Evolutionary conservation across 139 green algal species (phyloP), one percentile per base, ranked within the genome.

Genomic region (Marvania coccoides): DNA sequence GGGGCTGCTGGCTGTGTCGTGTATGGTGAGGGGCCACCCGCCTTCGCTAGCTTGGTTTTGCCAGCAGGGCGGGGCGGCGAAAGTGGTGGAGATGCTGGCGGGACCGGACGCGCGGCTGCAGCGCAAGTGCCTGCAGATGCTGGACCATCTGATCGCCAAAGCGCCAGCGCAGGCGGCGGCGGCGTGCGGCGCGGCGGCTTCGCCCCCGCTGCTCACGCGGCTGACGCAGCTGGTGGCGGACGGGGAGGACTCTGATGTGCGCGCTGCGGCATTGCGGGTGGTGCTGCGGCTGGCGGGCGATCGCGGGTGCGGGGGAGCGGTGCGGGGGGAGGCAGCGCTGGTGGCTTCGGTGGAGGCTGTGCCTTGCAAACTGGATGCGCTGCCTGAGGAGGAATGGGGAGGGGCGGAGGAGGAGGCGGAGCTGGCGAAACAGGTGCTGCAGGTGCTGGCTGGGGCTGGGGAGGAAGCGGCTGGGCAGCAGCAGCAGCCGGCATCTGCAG

Each of bases 1-100:
- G 61, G 78, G 47, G 0, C 58, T 92, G 38, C 67, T 91, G 64
- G 87, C 86, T 3, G 19, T 93, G 24, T 85, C 78, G 54, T 62
- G 58, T 53, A 26, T 67, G 37, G 37, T 80, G 31, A 36, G 63
- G 4, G 38, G 67, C 55, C 51, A 58, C 61, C 36, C 38, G 15
- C 46, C 61, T 10, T 14, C 56, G 14, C 58, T 71, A 38, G 19
- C 59, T 12, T 19, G 13, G 30, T 65, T 78, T 29, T 26, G 48
- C 2, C 5, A 58, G 46, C 13, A 45, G 33, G 39, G 53, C 45
- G 65, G 65, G 5, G 15, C 64, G 15, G 15, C 12, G 0, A 38
- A 19, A 31, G 54, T 78, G 35, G 42, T 69, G 24, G 23, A 15
- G 24, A 59, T 78, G 28, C n/a, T 67, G 42, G 34, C 29, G 1